Percentiles rank a stretch among this genome's conserved stretches.
Evolutionary conservation across 345 rosid species (phyloP).

Genomic region (Hibiscus mutabilis): DNA sequence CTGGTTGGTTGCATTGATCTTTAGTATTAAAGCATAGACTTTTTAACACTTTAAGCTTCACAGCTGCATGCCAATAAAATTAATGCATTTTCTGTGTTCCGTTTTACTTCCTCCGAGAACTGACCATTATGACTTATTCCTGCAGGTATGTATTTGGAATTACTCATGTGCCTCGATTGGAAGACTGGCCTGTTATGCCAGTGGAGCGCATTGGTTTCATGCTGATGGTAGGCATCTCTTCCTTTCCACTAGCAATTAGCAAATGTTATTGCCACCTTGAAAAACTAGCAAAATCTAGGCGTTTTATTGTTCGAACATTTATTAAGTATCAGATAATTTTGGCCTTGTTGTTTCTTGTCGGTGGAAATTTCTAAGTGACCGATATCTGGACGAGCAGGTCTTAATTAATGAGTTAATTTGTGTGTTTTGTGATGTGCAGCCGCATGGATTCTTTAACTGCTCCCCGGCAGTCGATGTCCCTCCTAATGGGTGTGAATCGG

Average conservation of each 20-base stretch:
- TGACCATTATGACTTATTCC: background rate
- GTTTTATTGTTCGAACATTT: too few species aligned
- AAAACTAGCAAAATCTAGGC: too few species aligned
- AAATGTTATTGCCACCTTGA: too few species aligned
- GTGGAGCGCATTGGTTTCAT: constrained; percentile 60
- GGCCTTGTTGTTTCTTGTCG: background rate
- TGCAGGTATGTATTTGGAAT: constrained; percentile 70
- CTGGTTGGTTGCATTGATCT: constrained; percentile 37
- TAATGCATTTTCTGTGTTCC: background rate
- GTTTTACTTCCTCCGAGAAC: background rate
- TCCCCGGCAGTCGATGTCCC: constrained; percentile 96
- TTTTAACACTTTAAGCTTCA: background rate
- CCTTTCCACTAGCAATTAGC: too few species aligned
- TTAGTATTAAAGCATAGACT: background rate
- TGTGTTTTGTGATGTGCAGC: constrained; percentile 38
- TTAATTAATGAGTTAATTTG: background rate
- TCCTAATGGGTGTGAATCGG: constrained; percentile 62
- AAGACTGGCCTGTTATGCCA: constrained; percentile 81
- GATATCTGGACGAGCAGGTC: background rate
- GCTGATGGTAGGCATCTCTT: constrained; percentile 41
- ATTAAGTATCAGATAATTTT: background rate
- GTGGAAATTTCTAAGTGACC: background rate
- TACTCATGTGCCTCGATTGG: constrained; percentile 64
- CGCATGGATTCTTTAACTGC: constrained; percentile 94
- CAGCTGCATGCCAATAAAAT: background rate